phyloP scores from a whole-genome alignment of 495 filamentous ascomycete species.

The Penicillium diatomitis region DNA sequence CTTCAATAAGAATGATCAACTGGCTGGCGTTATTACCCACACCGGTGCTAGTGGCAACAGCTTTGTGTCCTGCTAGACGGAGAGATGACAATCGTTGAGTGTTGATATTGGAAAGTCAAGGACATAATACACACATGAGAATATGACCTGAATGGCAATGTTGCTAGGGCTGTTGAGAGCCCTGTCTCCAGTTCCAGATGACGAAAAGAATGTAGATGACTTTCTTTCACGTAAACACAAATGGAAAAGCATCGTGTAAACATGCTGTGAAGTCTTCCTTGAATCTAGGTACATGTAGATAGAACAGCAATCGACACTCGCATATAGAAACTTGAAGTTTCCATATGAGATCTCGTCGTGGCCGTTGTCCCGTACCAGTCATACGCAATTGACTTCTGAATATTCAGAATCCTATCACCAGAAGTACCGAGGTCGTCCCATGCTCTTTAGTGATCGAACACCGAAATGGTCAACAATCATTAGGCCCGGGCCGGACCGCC shows the following conservation, averaged over 20 bases:
- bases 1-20: constrained; percentile 44
- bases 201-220: constrained; percentile 12
- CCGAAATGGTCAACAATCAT: too few species aligned
- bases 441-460: too few species aligned
- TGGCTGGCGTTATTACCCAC: constrained; percentile 57
- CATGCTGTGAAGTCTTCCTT: constrained; percentile 16
- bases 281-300: constrained; percentile 24
- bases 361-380: constrained; percentile 23
- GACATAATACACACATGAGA: not conserved
- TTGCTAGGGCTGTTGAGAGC: not conserved
- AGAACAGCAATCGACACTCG: constrained; percentile 26
- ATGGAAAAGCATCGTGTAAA: constrained; percentile 7
- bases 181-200: too few species aligned
- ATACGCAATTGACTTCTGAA: too few species aligned
- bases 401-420: too few species aligned
- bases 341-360: constrained; percentile 19
- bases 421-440: too few species aligned
- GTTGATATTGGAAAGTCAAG: not conserved
- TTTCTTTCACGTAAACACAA: constrained; percentile 17
- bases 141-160: not conserved
- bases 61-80: constrained; percentile 48
- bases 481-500: not conserved
- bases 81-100: not conserved
- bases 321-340: constrained; percentile 7
- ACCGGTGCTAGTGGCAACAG: constrained; percentile 56